These are phyloP conservation scores for Panaeolus papilionaceus DNA, from an alignment of 768 basidiomycete genomes.

Conservation along the genomic window DNA sequence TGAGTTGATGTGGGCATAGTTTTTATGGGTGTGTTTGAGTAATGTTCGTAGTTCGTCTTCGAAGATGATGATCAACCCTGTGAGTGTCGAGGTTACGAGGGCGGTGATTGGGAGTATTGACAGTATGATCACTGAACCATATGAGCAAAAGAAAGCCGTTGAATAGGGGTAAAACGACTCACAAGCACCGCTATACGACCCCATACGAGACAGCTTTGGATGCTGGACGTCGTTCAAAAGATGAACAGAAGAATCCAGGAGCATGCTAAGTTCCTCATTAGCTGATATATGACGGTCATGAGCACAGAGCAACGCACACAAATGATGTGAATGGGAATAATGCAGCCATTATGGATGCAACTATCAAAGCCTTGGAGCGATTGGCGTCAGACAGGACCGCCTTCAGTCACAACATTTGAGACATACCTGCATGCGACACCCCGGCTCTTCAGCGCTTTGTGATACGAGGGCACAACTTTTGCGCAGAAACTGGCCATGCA, in stretches of 20 bases:
- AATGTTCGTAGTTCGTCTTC: not conserved
- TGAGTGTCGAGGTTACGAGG: not conserved
- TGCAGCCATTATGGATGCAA: not conserved
- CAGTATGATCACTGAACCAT: not conserved
- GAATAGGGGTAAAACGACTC: not conserved
- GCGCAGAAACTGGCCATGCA: not conserved
- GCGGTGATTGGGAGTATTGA: not conserved
- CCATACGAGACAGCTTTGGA: not conserved
- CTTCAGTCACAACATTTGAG: not conserved
- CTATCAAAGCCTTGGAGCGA: not conserved
- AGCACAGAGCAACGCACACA: not conserved
- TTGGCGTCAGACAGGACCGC: not conserved
- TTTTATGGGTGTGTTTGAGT: not conserved
- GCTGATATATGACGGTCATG: not conserved
- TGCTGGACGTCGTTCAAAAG: not conserved
- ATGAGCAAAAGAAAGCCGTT: not conserved
- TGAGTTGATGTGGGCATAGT: not conserved
- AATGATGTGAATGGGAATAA: not conserved
- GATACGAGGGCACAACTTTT: not conserved
- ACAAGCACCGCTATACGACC: not conserved
- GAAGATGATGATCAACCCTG: not conserved
- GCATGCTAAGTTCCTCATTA: not conserved
- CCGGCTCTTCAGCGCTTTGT: not conserved
- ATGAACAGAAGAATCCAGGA: not conserved
- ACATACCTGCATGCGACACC: not conserved